Evolutionary conservation across 2,329 filamentous ascomycete species (phyloP).

Genomic region (Beauveria bassiana): DNA sequence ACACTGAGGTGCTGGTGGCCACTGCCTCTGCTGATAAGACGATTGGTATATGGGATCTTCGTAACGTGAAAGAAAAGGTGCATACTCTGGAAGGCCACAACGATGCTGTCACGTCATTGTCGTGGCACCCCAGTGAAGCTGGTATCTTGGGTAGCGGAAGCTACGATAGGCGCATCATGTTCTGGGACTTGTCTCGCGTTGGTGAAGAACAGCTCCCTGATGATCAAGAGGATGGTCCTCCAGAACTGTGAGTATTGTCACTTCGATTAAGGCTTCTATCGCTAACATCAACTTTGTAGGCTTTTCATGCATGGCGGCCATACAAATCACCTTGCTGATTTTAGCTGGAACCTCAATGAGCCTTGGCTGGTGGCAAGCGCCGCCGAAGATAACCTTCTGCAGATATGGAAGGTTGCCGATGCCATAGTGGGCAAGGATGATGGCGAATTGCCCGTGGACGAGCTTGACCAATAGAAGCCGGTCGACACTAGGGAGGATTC

Average conservation of each 20-base stretch:
- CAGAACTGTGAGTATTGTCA: constrained; percentile 66
- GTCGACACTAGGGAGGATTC: constrained; percentile 10
- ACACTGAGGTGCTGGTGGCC: constrained; percentile 80
- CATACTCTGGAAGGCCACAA: constrained; percentile 84
- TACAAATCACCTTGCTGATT: constrained; percentile 93
- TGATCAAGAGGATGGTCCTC: constrained; percentile 88
- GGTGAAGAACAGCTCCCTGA: constrained; percentile 94
- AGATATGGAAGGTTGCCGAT: constrained; percentile 85
- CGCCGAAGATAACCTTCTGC: constrained; percentile 92
- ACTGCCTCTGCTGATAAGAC: constrained; percentile 95
- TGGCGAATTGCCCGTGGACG: constrained; percentile 66
- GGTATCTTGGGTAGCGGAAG: constrained; percentile 84
- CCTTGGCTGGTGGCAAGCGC: constrained; percentile 95
- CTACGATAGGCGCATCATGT: constrained; percentile 87
- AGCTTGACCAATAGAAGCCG: constrained; percentile 56
- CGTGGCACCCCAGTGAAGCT: constrained; percentile 90
- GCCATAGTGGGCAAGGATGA: constrained; percentile 73
- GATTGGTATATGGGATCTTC: constrained; percentile 89
- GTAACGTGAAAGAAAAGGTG: constrained; percentile 82
- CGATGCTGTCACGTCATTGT: constrained; percentile 82
- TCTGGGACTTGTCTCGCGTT: constrained; percentile 90
- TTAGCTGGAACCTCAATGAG: constrained; percentile 95
- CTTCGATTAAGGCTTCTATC: neutral
- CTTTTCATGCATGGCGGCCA: constrained; percentile 99
- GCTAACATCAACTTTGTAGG: constrained; percentile 31